Evolutionary conservation across 2,329 filamentous ascomycete genomes (phyloP).

Genomic region (Blastomyces gilchristii): DNA sequence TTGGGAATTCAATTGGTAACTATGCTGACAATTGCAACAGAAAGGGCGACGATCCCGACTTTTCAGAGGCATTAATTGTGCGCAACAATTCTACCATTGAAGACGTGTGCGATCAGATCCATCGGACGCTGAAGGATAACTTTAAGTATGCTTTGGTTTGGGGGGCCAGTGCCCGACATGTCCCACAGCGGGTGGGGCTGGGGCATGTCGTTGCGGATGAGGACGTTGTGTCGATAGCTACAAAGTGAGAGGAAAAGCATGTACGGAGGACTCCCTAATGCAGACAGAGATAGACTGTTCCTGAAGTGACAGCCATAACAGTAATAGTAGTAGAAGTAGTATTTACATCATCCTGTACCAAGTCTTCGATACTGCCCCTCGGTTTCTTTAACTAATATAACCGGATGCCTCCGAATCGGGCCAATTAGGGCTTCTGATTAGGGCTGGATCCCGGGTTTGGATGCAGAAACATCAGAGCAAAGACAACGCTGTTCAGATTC

Average conservation of each 20-base stretch:
- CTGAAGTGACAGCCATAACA: not conserved
- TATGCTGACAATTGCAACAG: slow-evolving; percentile 33
- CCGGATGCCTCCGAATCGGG: not conserved
- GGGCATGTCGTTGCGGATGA: slow-evolving; percentile 64
- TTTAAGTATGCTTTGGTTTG: slow-evolving; percentile 98
- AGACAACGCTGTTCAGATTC: too few species aligned
- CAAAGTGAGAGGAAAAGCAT: slow-evolving; percentile 26
- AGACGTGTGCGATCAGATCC: slow-evolving; percentile 93
- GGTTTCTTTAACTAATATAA: too few species aligned
- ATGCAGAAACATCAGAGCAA: not conserved
- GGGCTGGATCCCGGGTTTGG: not conserved
- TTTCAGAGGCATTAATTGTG: slow-evolving; percentile 86
- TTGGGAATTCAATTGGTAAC: not conserved
- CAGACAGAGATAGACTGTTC: not conserved
- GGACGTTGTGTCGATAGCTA: slow-evolving; percentile 58
- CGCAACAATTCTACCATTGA: slow-evolving; percentile 79
- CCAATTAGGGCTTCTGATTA: slow-evolving; percentile 8
- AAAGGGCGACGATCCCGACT: slow-evolving; percentile 82
- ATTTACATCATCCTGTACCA: too few species aligned
- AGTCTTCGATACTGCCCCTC: too few species aligned
- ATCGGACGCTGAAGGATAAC: slow-evolving; percentile 88
- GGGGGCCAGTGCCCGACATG: slow-evolving; percentile 90
- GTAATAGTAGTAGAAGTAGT: too few species aligned
- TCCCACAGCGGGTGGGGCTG: slow-evolving; percentile 86
- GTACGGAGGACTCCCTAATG: not conserved